phyloP scores from a whole-genome alignment of 1,284 basidiomycete genomes.

The Ustilago loliicola region DNA sequence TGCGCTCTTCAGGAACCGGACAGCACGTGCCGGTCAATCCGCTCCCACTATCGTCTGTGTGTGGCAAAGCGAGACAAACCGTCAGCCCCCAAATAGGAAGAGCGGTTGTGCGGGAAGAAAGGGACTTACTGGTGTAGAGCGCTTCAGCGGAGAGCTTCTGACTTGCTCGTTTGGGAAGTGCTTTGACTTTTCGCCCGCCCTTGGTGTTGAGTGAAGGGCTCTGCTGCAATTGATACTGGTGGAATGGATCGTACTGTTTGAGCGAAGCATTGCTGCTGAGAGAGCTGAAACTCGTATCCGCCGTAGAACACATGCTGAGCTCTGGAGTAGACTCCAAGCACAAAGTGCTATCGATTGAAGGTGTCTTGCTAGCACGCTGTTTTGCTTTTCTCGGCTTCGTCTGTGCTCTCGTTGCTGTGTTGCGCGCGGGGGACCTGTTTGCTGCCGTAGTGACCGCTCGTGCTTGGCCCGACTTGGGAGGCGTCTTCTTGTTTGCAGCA shows the following conservation, averaged over 20 bases:
- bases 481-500: slow-evolving; percentile 33
- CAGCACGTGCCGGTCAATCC: slow-evolving; percentile 17
- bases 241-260: slow-evolving; percentile 25
- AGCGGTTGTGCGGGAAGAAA: background rate
- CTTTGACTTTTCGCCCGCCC: slow-evolving; percentile 28
- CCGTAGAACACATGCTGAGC: slow-evolving; percentile 44
- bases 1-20: slow-evolving; percentile 5
- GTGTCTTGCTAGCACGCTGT: slow-evolving; percentile 20
- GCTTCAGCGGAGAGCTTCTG: slow-evolving; percentile 11
- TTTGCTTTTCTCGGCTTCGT: slow-evolving; percentile 20
- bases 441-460: slow-evolving; percentile 31
- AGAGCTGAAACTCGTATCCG: slow-evolving; percentile 35
- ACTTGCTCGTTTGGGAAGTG: slow-evolving; percentile 24
- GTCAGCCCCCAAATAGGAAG: background rate
- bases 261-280: slow-evolving; percentile 27
- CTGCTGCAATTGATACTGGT: slow-evolving; percentile 8
- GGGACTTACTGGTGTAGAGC: slow-evolving; percentile 18
- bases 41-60: slow-evolving; percentile 6
- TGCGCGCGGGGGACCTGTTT: slow-evolving; percentile 29
- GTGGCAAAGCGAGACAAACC: slow-evolving; percentile 1
- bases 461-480: slow-evolving; percentile 9
- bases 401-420: slow-evolving; percentile 2
- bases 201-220: slow-evolving; percentile 30
- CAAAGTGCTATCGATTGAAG: slow-evolving; percentile 17
- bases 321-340: slow-evolving; percentile 32